phyloP scores from a whole-genome alignment of 371 early-diverging fungal species.

The Dichotomocladium elegans region DNA sequence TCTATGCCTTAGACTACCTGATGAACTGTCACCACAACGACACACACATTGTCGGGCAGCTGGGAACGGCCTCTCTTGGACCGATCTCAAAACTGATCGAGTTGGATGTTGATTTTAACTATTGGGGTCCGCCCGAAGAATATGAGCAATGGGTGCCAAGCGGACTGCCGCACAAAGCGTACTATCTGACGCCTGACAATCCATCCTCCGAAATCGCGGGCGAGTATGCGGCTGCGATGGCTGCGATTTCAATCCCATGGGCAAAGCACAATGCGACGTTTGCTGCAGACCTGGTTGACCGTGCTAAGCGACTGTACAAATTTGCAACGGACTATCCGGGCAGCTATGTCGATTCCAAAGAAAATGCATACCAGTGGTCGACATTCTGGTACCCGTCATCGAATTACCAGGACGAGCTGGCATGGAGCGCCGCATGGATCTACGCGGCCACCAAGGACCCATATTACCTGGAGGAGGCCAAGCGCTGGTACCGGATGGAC shows the following conservation, averaged over 20 bases:
- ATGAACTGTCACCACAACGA: conserved; percentile 49
- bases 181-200: conserved; percentile 46
- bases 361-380: conserved; percentile 48
- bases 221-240: conserved; percentile 51
- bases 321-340: conserved; percentile 48
- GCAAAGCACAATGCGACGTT: conserved; percentile 40
- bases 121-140: conserved; percentile 60
- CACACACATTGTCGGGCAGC: conserved; percentile 50
- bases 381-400: conserved; percentile 55
- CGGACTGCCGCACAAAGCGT: conserved; percentile 42
- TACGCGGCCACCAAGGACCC: conserved; percentile 47
- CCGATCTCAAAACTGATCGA: conserved; percentile 41
- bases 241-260: conserved; percentile 43
- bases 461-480: conserved; percentile 35
- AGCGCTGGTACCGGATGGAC: conserved; percentile 28
- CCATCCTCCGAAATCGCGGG: conserved; percentile 53
- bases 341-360: conserved; percentile 39
- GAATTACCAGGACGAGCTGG: conserved; percentile 47
- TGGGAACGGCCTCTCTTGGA: conserved; percentile 46
- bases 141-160: conserved; percentile 53
- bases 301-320: conserved; percentile 40
- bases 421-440: conserved; percentile 49
- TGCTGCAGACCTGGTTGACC: conserved; percentile 41
- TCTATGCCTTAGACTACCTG: conserved; percentile 32
- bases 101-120: conserved; percentile 55